phyloP scores from a whole-genome alignment of 1,139 yeast species.

The Nadsonia starkeyi-henricii region DNA sequence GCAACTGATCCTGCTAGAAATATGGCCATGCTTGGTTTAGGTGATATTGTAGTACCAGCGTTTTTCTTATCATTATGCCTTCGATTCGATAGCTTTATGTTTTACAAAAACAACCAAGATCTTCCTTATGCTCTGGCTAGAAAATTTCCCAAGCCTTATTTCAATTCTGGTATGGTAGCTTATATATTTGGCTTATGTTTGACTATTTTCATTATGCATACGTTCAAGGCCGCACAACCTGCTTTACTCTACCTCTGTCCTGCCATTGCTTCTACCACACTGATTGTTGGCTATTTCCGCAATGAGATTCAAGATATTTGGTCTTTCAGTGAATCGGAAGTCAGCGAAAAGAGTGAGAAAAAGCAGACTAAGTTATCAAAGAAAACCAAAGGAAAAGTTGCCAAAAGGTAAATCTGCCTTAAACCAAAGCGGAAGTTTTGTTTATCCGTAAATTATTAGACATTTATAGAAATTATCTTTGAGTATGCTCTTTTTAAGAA shows the following conservation, averaged over 20 bases:
- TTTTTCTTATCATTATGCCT: slow-evolving; percentile 35
- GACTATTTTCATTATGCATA: slow-evolving; percentile 31
- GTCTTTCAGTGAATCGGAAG: slow-evolving; percentile 23
- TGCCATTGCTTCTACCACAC: slow-evolving; percentile 26
- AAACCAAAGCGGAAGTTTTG: too few relatives aligned
- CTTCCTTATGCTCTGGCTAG: slow-evolving; percentile 29
- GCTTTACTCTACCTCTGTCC: slow-evolving; percentile 56
- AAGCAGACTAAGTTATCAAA: too few relatives aligned
- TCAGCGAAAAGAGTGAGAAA: too few relatives aligned
- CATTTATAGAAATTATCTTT: too few relatives aligned
- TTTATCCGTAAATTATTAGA: too few relatives aligned
- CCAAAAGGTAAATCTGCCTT: too few relatives aligned
- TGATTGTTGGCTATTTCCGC: slow-evolving; percentile 21
- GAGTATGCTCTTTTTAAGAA: too few relatives aligned
- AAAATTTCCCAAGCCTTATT: slow-evolving; percentile 33
- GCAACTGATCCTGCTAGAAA: slow-evolving; percentile 15
- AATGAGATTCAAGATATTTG: slow-evolving; percentile 33
- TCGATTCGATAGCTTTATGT: slow-evolving; percentile 34
- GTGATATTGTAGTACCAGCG: slow-evolving; percentile 51
- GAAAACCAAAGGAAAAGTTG: too few relatives aligned
- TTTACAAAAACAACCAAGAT: slow-evolving; percentile 20
- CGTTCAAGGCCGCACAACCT: slow-evolving; percentile 43
- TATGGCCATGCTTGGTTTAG: slow-evolving; percentile 37
- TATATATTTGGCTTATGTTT: slow-evolving; percentile 33
- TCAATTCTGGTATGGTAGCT: slow-evolving; percentile 28